A percentile compares a stretch with the other conserved stretches of the same genome.
phyloP scores from a whole-genome alignment of 2,329 filamentous ascomycete genomes.

The Aspergillus proliferans region DNA sequence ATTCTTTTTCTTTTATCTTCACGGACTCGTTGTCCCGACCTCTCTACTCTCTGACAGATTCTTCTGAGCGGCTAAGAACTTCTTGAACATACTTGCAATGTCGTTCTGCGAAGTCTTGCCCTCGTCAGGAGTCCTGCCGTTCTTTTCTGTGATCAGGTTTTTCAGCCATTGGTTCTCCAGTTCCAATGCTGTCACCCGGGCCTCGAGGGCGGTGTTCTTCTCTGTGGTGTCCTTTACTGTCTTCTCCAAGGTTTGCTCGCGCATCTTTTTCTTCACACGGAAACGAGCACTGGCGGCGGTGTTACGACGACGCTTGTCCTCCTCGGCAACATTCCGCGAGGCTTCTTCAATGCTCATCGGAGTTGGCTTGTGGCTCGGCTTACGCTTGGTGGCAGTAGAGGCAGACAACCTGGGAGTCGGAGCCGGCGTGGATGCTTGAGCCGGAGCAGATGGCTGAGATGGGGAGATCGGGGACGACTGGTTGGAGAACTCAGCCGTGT shows the following conservation, averaged over 20 bases:
- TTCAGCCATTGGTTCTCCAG: constrained; percentile 78
- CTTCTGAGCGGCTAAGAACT: constrained; percentile 32
- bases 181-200: constrained; percentile 66
- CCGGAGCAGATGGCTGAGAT: constrained; percentile 9
- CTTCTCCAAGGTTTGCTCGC: constrained; percentile 76
- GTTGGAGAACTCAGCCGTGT: constrained; percentile 7
- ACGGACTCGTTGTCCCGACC: constrained; percentile 22
- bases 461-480: constrained; percentile 11
- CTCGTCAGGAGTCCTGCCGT: constrained; percentile 35
- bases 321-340: constrained; percentile 70
- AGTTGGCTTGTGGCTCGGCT: constrained; percentile 30
- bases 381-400: constrained; percentile 28
- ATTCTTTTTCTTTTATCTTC: constrained; percentile 10
- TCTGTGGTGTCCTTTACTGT: constrained; percentile 77
- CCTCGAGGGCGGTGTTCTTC: constrained; percentile 69
- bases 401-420: constrained; percentile 4
- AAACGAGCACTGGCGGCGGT: constrained; percentile 87
- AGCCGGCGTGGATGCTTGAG: constrained; percentile 13
- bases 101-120: constrained; percentile 40
- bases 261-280: constrained; percentile 93
- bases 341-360: constrained; percentile 59
- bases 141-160: constrained; percentile 75
- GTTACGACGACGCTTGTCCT: constrained; percentile 85
- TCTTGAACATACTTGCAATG: constrained; percentile 37
- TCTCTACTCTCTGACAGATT: constrained; percentile 27